Base-by-base conservation (phyloP, 2,329 filamentous ascomycete genomes). In the Huntiella decipiens region DNA sequence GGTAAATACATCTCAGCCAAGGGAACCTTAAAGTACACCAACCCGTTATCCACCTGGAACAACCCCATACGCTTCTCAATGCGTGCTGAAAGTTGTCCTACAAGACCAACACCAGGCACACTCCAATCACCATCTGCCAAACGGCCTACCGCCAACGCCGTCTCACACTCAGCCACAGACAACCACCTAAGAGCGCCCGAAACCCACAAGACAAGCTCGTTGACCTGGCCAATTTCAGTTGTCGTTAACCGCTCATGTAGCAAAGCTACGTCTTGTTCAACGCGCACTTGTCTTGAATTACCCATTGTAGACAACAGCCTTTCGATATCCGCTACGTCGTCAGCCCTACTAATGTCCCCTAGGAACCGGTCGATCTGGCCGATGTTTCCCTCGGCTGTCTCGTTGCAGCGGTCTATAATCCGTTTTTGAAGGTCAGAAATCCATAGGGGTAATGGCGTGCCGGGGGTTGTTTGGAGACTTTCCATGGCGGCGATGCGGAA, bases 131-230 rank as follows among this genome's bases (percentile, higher is more conserved):
- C 11, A 39, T 16, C 8, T 2, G 12, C 19, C 16, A 13, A 8
- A 8, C 13, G 16, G 10, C n/a, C 13, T n/a, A 31, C 16, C 22
- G n/a, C 17, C 16, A 31, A 13, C 4, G 15, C 19, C 4, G 52
- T 53, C 44, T 61, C 59, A 50, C 61, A 53, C 36, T 51, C 46
- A 2, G 52, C 51, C 2, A 57, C 45, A 1, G 51, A 38, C 8
- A 59, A 52, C 50, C 54, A 60, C 2, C 49, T 43, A 12, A 52
- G 47, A 2, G 54, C 57, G 5, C 44, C 46, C 22, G 56, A 54
- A 7, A 61, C 46, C 59, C 60, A 62, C n/a, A 57, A 50, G 17
- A 62, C 59, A 11, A 62, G 58, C 44, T 61, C 60, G 43, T 62
- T 62, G 40, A 61, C 61, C 38, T 62, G 59, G 7, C 54, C 41